phyloP scores from a whole-genome alignment of 768 basidiomycete species.

The Pholiota molesta region DNA sequence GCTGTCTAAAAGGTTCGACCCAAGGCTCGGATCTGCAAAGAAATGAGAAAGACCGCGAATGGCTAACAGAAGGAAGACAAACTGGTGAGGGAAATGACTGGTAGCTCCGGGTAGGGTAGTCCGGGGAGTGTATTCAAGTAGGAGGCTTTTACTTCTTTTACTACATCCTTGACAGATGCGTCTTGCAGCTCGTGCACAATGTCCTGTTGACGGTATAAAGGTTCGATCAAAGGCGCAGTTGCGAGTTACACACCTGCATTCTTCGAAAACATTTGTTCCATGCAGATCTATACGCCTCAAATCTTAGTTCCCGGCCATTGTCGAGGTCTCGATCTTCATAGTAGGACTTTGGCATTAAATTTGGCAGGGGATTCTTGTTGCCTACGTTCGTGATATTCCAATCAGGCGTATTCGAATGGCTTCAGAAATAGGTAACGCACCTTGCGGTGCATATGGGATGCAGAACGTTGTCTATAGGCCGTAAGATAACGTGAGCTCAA shows the following conservation, averaged over 20 bases:
- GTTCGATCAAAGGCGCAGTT: neutral
- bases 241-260: slow-evolving; percentile 55
- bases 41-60: neutral
- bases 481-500: neutral
- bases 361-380: neutral
- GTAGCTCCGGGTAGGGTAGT: slow-evolving; percentile 5
- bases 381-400: neutral
- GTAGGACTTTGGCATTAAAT: slow-evolving; percentile 1
- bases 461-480: slow-evolving; percentile 17
- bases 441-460: slow-evolving; percentile 17
- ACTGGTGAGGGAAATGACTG: slow-evolving; percentile 36
- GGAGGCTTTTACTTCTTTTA: neutral
- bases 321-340: slow-evolving; percentile 15
- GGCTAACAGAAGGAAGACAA: slow-evolving; percentile 18
- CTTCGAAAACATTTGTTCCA: slow-evolving; percentile 64
- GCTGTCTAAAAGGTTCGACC: slow-evolving; percentile 49
- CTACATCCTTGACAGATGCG: neutral
- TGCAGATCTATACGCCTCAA: slow-evolving; percentile 55
- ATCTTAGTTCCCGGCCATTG: slow-evolving; percentile 28
- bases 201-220: neutral
- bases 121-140: slow-evolving; percentile 1
- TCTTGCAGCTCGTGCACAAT: slow-evolving; percentile 6
- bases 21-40: slow-evolving; percentile 43
- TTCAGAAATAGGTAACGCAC: slow-evolving; percentile 1
- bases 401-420: neutral